Percentiles rank a stretch among this genome's conserved stretches.
These are phyloP conservation scores for Globisporangium cederbergense DNA, from an alignment of 352 stramenopile genomes.

Conservation along the genomic window DNA sequence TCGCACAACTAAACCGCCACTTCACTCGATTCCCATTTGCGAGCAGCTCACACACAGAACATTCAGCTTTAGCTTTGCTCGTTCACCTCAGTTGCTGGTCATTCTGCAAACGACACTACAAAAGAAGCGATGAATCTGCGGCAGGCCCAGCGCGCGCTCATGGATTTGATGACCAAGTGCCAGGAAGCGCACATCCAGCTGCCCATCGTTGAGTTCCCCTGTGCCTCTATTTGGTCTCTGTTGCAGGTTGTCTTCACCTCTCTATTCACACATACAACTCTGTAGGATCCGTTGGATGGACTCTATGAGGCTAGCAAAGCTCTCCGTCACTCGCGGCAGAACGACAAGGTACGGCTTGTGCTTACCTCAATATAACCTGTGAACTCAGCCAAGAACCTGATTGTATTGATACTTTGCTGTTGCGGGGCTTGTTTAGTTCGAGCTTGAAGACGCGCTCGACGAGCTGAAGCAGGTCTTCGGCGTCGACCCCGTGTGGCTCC, in stretches of 20 bases:
- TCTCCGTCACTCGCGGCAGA: constrained; percentile 35
- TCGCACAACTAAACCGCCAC: background rate
- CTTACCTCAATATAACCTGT: background rate
- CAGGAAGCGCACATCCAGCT: constrained; percentile 57
- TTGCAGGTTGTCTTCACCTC: background rate
- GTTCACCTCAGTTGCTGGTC: background rate
- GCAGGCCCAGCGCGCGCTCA: constrained; percentile 56
- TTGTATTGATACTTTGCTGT: background rate
- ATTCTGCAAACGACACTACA: background rate
- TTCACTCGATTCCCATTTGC: background rate
- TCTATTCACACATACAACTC: background rate
- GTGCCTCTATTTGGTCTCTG: background rate
- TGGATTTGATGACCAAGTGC: constrained; percentile 57
- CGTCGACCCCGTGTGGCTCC: constrained; percentile 48
- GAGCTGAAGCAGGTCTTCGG: constrained; percentile 55
- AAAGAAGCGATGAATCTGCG: constrained; percentile 48
- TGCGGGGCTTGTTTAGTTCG: constrained; percentile 18
- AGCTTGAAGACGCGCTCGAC: constrained; percentile 46
- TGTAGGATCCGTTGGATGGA: constrained; percentile 36
- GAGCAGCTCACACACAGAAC: no score
- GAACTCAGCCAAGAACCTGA: background rate
- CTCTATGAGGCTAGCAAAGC: constrained; percentile 34
- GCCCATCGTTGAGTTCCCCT: constrained; percentile 27
- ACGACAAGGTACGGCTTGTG: constrained; percentile 30
- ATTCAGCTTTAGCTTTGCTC: no score